Evolutionary conservation across 331 rosid species (phyloP).

Genomic region (Telfairia occidentalis): DNA sequence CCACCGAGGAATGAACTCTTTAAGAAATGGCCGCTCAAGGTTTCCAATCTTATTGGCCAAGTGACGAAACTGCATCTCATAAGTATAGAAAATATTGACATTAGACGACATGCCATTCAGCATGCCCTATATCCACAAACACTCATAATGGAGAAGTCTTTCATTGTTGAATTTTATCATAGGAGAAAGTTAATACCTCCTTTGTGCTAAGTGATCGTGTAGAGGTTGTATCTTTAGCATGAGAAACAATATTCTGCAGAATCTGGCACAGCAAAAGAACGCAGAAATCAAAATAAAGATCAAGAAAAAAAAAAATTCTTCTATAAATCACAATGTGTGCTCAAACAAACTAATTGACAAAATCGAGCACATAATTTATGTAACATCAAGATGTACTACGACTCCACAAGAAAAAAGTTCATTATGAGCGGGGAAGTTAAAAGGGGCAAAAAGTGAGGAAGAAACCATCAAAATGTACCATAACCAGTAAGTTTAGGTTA

Average conservation of each 20-base stretch:
- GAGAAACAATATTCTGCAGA: constrained; percentile 81
- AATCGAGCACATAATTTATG: not conserved
- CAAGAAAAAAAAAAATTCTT: not conserved
- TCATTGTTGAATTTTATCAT: not conserved
- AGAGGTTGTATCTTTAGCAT: constrained; percentile 69
- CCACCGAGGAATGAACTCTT: constrained; percentile 97
- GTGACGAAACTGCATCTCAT: constrained; percentile 75
- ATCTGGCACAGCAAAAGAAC: constrained; percentile 36
- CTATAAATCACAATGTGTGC: not conserved
- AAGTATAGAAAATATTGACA: not conserved
- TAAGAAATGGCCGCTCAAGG: constrained; percentile 97
- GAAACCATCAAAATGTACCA: not conserved
- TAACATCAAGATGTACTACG: not conserved
- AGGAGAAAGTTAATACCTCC: constrained; percentile 51
- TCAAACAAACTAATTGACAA: not conserved
- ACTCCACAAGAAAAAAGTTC: not conserved
- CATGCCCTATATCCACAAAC: not conserved
- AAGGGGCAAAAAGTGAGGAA: not conserved
- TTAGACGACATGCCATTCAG: not conserved
- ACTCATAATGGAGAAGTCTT: not conserved
- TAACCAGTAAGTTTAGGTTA: not conserved
- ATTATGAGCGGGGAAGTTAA: not conserved
- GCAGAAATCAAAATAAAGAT: constrained; percentile 6
- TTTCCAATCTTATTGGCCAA: constrained; percentile 94
- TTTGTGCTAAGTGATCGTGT: constrained; percentile 78